Evolutionary conservation across 2,329 filamentous ascomycete genomes (phyloP).

Genomic region (Fusarium pseudocircinatum): DNA sequence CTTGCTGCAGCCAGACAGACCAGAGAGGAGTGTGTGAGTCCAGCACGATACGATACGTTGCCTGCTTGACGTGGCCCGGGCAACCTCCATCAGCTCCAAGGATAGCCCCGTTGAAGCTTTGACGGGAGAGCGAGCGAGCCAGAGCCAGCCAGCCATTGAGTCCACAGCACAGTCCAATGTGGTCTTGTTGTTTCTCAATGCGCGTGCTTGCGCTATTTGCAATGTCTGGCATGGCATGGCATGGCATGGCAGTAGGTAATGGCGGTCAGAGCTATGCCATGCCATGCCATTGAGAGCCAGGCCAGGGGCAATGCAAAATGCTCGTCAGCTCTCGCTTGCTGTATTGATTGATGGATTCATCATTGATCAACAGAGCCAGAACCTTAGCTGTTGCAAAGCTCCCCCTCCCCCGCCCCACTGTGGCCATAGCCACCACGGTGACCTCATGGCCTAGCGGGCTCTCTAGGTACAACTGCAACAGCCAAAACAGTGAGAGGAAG

Average conservation of each 20-base stretch:
- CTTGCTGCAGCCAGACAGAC: conserved; percentile 2
- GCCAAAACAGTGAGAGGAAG: conserved; percentile 24
- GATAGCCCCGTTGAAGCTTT: conserved; percentile 34
- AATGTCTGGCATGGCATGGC: neutral
- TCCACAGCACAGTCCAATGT: conserved; percentile 12
- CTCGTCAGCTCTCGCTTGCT: conserved; percentile 9
- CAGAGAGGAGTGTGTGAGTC: conserved; percentile 2
- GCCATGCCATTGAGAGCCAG: conserved; percentile 4
- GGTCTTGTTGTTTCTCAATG: conserved; percentile 12
- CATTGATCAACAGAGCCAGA: conserved; percentile 25
- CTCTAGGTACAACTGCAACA: neutral
- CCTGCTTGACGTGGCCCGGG: conserved; percentile 32
- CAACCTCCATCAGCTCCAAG: conserved; percentile 37
- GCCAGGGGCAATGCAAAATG: conserved; percentile 6
- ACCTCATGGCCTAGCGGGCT: conserved; percentile 39
- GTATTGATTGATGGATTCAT: conserved; percentile 2
- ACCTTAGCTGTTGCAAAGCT: conserved; percentile 29
- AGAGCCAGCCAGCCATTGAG: conserved; percentile 25
- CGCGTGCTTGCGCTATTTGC: neutral
- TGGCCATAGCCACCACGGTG: conserved; percentile 36
- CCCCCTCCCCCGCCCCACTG: conserved; percentile 25
- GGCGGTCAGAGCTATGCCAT: conserved; percentile 26
- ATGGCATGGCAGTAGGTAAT: conserved; percentile 10
- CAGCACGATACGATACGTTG: neutral
- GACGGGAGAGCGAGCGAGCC: conserved; percentile 1